Conservation (phyloP, 305 asterid species). For the Salvia sclarea region DNA sequence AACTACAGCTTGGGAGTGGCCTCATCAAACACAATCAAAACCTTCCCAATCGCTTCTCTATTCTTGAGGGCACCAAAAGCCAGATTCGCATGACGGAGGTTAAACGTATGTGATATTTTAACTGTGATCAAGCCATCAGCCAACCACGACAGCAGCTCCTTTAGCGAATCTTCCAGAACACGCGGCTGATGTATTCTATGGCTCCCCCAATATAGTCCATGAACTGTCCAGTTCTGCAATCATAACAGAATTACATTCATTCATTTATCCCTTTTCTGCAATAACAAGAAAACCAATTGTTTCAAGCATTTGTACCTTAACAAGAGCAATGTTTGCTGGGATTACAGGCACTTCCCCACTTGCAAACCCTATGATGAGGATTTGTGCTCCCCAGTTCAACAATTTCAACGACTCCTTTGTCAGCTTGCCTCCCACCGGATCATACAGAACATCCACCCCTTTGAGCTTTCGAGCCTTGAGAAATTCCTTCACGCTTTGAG, state of each 20-base stretch:
- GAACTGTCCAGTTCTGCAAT: constrained; percentile 88
- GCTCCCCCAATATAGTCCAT: constrained; percentile 98
- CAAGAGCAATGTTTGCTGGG: constrained; percentile 89
- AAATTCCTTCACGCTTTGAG: constrained; percentile 70
- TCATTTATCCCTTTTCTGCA: neutral
- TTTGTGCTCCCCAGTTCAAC: constrained; percentile 95
- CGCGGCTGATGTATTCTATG: constrained; percentile 59
- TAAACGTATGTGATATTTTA: constrained; percentile 71
- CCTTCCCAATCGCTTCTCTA: constrained; percentile 91
- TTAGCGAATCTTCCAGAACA: constrained; percentile 73
- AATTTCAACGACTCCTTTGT: constrained; percentile 75
- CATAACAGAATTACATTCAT: no score
- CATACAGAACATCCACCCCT: constrained; percentile 94
- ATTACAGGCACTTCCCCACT: constrained; percentile 89
- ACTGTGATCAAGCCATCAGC: constrained; percentile 66
- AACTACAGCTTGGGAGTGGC: constrained; percentile 66
- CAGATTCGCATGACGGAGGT: constrained; percentile 71
- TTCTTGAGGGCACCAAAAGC: constrained; percentile 84
- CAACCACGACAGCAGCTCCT: constrained; percentile 83
- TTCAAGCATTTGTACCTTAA: constrained; percentile 58
- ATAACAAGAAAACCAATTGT: neutral
- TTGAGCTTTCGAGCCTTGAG: constrained; percentile 66
- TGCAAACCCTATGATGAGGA: constrained; percentile 92
- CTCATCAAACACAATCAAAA: constrained; percentile 70
- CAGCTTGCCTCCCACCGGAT: constrained; percentile 97